These are phyloP conservation scores for Aschersonia sp. DNA, from an alignment of 2,329 filamentous ascomycete genomes.

Conservation along the genomic window DNA sequence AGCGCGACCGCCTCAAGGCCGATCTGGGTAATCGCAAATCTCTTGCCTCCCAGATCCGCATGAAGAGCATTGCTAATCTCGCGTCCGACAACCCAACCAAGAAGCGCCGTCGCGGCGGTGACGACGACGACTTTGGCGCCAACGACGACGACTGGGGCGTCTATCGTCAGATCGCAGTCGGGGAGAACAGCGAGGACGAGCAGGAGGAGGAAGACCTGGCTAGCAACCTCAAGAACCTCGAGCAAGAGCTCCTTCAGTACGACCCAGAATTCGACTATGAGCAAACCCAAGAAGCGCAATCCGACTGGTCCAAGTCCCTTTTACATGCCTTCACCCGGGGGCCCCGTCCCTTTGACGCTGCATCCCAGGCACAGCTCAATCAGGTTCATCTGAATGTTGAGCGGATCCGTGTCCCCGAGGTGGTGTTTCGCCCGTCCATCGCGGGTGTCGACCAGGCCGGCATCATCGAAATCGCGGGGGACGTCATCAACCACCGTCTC, in stretches of 20 bases:
- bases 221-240: slow-evolving; percentile 57
- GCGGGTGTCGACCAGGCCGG: slow-evolving; percentile 89
- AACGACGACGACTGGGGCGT: slow-evolving; percentile 98
- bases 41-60: slow-evolving; percentile 86
- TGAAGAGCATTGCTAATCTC: slow-evolving; percentile 95
- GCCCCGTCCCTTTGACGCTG: slow-evolving; percentile 69
- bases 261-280: slow-evolving; percentile 86
- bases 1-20: slow-evolving; percentile 81
- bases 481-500: slow-evolving; percentile 77
- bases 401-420: slow-evolving; percentile 83
- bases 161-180: slow-evolving; percentile 82
- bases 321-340: slow-evolving; percentile 84
- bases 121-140: slow-evolving; percentile 92
- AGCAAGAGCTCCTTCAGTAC: slow-evolving; percentile 71
- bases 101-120: slow-evolving; percentile 72
- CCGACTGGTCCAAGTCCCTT: slow-evolving; percentile 86
- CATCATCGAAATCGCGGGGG: slow-evolving; percentile 78
- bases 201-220: slow-evolving; percentile 84
- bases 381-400: slow-evolving; percentile 95
- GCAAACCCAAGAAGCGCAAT: slow-evolving; percentile 79
- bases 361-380: slow-evolving; percentile 64
- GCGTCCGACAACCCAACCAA: slow-evolving; percentile 77
- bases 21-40: slow-evolving; percentile 96
- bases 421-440: slow-evolving; percentile 84
- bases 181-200: slow-evolving; percentile 69